Evolutionary conservation across 2,329 filamentous ascomycete species (phyloP).

Genomic region (Onygena corvina): DNA sequence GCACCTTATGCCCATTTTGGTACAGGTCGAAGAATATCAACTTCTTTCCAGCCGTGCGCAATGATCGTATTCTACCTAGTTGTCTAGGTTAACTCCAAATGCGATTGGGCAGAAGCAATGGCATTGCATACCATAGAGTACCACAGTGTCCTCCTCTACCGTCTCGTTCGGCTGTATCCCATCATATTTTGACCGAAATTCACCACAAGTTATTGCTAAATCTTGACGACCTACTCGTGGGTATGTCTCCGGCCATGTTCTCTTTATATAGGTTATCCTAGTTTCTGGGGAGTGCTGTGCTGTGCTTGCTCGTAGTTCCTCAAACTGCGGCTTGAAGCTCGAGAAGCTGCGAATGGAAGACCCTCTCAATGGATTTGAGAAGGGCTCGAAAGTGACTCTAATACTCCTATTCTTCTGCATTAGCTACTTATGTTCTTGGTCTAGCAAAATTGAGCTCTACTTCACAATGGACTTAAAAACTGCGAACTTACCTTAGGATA

Average conservation of each 20-base stretch:
- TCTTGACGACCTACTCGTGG: constrained; percentile 26
- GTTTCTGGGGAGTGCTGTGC: constrained; percentile 3
- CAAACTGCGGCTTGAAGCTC: neutral
- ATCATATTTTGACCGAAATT: constrained; percentile 30
- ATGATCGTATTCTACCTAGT: constrained; percentile 60
- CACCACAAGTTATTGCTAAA: constrained; percentile 25
- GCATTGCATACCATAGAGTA: constrained; percentile 33
- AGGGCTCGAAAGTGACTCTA: neutral
- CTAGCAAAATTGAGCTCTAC: neutral
- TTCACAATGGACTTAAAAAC: neutral
- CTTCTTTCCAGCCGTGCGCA: constrained; percentile 60
- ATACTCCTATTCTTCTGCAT: neutral
- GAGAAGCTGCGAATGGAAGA: neutral
- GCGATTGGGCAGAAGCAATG: neutral
- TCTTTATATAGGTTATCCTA: constrained; percentile 29
- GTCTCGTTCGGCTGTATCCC: constrained; percentile 30
- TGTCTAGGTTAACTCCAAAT: constrained; percentile 31
- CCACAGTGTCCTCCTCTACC: constrained; percentile 29
- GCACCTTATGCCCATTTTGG: constrained; percentile 59
- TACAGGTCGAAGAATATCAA: constrained; percentile 75
- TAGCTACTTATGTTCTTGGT: neutral
- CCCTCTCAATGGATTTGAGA: neutral
- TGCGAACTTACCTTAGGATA: constrained; percentile 27
- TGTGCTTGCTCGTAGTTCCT: neutral
- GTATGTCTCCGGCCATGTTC: constrained; percentile 28